phyloP scores from a whole-genome alignment of 331 rosid species.

The Ulmus americana region DNA sequence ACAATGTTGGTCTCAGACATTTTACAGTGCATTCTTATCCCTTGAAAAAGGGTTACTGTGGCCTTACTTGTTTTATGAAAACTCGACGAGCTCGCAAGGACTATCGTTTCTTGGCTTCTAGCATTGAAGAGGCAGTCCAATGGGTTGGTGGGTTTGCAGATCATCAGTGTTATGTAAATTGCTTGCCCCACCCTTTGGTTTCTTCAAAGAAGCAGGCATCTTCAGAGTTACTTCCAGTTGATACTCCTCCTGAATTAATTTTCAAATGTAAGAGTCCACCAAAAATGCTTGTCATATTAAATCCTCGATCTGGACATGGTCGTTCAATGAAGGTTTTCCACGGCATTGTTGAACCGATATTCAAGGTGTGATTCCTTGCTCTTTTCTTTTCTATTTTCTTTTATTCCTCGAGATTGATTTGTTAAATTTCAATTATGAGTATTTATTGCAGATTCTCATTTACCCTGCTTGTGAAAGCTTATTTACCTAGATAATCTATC shows the following conservation, averaged over 20 bases:
- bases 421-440: not conserved
- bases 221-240: slow-evolving; percentile 69
- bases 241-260: slow-evolving; percentile 92
- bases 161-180: slow-evolving; percentile 84
- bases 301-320: slow-evolving; percentile 94
- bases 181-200: slow-evolving; percentile 89
- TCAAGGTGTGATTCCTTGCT: slow-evolving; percentile 49
- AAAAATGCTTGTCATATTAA: slow-evolving; percentile 93
- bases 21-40: slow-evolving; percentile 89
- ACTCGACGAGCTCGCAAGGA: slow-evolving; percentile 66
- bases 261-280: slow-evolving; percentile 92
- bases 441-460: not conserved
- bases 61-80: slow-evolving; percentile 68
- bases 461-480: too few relatives aligned
- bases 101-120: slow-evolving; percentile 76
- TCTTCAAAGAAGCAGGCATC: slow-evolving; percentile 97
- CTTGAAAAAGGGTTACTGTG: slow-evolving; percentile 61
- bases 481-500: too few relatives aligned
- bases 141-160: slow-evolving; percentile 99
- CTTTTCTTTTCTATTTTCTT: slow-evolving; percentile 13
- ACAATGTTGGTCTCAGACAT: slow-evolving; percentile 89
- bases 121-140: slow-evolving; percentile 76
- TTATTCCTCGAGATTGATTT: slow-evolving; percentile 9
- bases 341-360: slow-evolving; percentile 76
- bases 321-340: slow-evolving; percentile 96